Percentiles rank a stretch among this genome's conserved stretches.
These are phyloP conservation scores for Cylindrodendrum hubeiense DNA, from an alignment of 2,329 filamentous ascomycete species.

Conservation along the genomic window DNA sequence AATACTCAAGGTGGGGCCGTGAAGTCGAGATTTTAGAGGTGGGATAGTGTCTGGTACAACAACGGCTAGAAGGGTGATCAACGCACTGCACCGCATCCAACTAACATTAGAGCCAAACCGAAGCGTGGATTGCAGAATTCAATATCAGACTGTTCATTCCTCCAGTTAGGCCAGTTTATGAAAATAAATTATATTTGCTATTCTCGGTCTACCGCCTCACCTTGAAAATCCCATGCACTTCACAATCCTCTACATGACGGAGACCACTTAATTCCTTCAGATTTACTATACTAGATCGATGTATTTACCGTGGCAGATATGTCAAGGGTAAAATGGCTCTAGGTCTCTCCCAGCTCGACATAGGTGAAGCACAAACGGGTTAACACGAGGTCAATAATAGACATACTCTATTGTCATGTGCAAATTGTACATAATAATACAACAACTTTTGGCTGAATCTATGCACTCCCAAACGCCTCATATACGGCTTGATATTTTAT, in stretches of 20 bases:
- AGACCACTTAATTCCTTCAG: not conserved
- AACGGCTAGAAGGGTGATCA: conserved; percentile 3
- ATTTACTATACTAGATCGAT: too few relatives aligned
- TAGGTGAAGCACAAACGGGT: not conserved
- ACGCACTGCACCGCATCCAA: not conserved
- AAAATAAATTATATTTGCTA: too few relatives aligned
- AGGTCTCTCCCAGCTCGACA: not conserved
- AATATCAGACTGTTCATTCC: too few relatives aligned
- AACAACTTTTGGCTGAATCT: not conserved
- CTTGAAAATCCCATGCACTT: too few relatives aligned
- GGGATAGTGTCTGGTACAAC: conserved; percentile 13
- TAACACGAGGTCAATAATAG: not conserved
- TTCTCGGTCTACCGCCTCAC: too few relatives aligned
- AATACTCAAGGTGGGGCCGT: conserved; percentile 47
- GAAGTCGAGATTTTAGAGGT: conserved; percentile 44
- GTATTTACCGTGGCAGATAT: not conserved
- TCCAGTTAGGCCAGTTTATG: too few relatives aligned
- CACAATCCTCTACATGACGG: not conserved
- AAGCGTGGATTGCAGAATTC: too few relatives aligned
- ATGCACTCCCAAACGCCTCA: conserved; percentile 16
- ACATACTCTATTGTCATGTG: not conserved
- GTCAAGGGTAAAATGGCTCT: not conserved
- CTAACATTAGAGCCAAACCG: too few relatives aligned
- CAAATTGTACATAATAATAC: conserved; percentile 23
- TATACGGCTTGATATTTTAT: not conserved